Evolutionary conservation across 306 rosid species (phyloP).

Genomic region (Ormosia emarginata): DNA sequence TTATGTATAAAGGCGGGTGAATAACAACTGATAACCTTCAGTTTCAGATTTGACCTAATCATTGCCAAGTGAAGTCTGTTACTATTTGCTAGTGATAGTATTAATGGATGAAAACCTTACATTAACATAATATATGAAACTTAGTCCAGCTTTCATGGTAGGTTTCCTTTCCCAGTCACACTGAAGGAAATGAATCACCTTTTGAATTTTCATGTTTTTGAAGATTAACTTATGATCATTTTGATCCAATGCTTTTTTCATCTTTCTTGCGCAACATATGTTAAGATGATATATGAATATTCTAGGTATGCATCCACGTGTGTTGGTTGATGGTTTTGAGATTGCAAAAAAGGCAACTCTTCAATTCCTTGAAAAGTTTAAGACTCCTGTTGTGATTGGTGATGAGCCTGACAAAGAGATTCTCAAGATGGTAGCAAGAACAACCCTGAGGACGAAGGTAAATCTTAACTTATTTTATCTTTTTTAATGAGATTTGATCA

Average conservation of each 20-base stretch:
- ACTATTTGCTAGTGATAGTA: no score
- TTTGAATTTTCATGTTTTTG: background rate
- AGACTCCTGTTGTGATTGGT: conserved; percentile 85
- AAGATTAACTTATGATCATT: background rate
- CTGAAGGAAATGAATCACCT: background rate
- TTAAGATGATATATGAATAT: background rate
- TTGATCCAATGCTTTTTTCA: background rate
- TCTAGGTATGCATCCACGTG: conserved; percentile 98
- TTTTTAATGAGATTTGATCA: background rate
- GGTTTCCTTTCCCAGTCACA: background rate
- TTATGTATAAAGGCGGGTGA: no score
- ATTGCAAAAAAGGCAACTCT: conserved; percentile 90
- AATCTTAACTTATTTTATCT: background rate
- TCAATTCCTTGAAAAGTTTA: conserved; percentile 81
- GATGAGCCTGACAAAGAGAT: conserved; percentile 88
- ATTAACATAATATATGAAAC: no score
- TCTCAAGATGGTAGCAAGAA: conserved; percentile 89
- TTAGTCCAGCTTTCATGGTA: background rate
- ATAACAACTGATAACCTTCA: no score
- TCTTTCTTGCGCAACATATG: background rate
- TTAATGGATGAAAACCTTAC: no score
- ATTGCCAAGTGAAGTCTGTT: conserved; percentile 18
- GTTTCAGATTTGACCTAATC: no score
- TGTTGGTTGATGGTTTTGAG: conserved; percentile 94
- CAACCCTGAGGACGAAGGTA: conserved; percentile 91